A percentile compares a stretch with the other conserved stretches of the same genome.
phyloP scores from a whole-genome alignment of 2,329 filamentous ascomycete species.

The Aspergillus puulaauensis region DNA sequence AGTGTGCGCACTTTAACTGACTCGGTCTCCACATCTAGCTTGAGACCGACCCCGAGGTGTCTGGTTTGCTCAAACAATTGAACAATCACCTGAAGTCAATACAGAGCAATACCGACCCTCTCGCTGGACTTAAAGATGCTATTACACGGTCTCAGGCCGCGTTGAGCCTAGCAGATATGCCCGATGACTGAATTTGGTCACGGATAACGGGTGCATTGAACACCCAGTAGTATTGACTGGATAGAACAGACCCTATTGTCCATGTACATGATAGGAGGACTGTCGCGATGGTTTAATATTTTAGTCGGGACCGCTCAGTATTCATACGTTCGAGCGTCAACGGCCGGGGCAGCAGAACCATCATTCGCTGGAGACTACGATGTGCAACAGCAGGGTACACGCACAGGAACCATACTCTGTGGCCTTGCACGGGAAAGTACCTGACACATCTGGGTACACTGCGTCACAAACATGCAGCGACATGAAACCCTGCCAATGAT shows the following conservation, averaged over 20 bases:
- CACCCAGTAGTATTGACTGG: not conserved
- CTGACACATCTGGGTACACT: not conserved
- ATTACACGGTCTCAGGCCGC: constrained; percentile 39
- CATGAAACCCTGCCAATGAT: not conserved
- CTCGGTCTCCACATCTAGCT: constrained; percentile 25
- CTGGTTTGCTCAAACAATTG: constrained; percentile 39
- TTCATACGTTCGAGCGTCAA: not conserved
- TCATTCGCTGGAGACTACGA: not conserved
- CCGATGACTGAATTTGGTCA: constrained; percentile 32
- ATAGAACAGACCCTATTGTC: not conserved
- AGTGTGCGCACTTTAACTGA: not conserved
- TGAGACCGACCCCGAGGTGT: constrained; percentile 38
- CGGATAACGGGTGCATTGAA: not conserved
- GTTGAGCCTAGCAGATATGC: constrained; percentile 28
- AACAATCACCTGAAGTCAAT: constrained; percentile 46
- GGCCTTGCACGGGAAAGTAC: not conserved
- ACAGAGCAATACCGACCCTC: constrained; percentile 40
- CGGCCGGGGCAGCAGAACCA: not conserved
- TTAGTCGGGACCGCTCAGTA: not conserved
- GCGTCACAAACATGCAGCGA: not conserved
- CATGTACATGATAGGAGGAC: not conserved
- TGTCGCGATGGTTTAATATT: not conserved
- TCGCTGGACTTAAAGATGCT: constrained; percentile 37
- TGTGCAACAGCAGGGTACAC: not conserved
- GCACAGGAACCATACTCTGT: not conserved